phyloP scores from a whole-genome alignment of 768 basidiomycete species.

The Psilocybe tampanensis region DNA sequence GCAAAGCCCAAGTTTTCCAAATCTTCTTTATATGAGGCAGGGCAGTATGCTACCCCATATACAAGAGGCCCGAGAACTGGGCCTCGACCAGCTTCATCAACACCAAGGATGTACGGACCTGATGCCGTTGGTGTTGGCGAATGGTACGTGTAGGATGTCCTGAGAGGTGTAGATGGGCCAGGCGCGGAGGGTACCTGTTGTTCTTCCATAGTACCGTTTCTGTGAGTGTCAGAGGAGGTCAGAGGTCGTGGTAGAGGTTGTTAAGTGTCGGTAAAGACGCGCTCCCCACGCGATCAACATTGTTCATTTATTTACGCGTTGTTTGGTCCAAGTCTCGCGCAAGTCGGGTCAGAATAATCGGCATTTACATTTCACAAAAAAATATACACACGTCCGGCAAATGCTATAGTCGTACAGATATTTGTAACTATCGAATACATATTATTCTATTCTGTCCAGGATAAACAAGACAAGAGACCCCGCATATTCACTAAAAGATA shows the following conservation, averaged over 20 bases:
- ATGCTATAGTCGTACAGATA: too few relatives aligned
- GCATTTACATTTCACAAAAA: too few relatives aligned
- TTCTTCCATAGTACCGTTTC: conserved; percentile 1
- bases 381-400: too few relatives aligned
- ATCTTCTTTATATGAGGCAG: conserved; percentile 69
- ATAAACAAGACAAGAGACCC: too few relatives aligned
- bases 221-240: background rate
- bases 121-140: conserved; percentile 66
- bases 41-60: conserved; percentile 95
- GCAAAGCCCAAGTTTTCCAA: conserved; percentile 88
- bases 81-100: conserved; percentile 98
- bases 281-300: conserved; percentile 6
- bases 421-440: background rate
- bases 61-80: conserved; percentile 96
- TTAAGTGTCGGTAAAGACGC: background rate
- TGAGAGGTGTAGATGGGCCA: conserved; percentile 57
- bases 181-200: conserved; percentile 57
- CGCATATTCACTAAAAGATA: too few relatives aligned
- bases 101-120: conserved; percentile 92
- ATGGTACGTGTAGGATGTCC: conserved; percentile 77
- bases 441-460: background rate
- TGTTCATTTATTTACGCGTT: conserved; percentile 18
- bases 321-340: background rate
- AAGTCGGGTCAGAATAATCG: too few relatives aligned
- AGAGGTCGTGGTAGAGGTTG: background rate